Percentiles rank a stretch among this genome's conserved stretches.
Conservation (phyloP, 2,329 filamentous ascomycete species). For the Thelonectria blattea region DNA sequence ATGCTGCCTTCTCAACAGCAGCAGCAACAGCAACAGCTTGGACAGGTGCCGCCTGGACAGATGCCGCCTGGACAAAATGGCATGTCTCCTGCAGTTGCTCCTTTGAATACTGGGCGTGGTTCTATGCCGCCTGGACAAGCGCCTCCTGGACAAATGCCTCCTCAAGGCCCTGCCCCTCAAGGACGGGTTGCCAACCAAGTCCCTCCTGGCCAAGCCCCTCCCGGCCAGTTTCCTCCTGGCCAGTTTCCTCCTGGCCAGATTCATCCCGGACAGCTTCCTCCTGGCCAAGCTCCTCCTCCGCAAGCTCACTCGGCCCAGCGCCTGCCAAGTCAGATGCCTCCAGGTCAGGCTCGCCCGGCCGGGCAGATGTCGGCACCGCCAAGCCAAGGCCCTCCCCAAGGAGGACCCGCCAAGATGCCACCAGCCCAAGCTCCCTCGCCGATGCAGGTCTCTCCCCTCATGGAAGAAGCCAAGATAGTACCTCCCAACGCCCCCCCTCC, state of each 20-base stretch:
- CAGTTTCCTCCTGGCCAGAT: neutral
- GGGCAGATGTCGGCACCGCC: constrained; percentile 3
- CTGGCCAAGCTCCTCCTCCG: constrained; percentile 2
- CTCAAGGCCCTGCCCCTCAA: neutral
- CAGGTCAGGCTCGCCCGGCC: neutral
- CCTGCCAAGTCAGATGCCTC: neutral
- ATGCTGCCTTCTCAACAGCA: neutral
- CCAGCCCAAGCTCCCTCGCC: constrained; percentile 1
- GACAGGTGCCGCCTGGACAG: neutral
- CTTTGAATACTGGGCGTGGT: neutral
- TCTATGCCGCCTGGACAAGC: neutral
- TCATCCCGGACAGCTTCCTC: neutral
- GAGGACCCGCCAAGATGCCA: neutral
- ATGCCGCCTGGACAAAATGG: neutral
- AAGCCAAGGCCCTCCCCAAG: neutral
- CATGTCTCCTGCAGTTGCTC: neutral
- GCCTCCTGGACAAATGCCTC: neutral
- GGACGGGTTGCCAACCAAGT: neutral
- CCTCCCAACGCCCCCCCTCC: neutral
- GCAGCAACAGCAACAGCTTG: neutral
- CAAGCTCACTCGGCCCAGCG: neutral
- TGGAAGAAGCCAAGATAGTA: neutral
- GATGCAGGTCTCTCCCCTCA: neutral
- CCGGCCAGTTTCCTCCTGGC: too few species aligned
- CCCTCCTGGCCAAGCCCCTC: neutral